Evolutionary conservation across 768 basidiomycete genomes (phyloP).

Genomic region (Cystoderma amianthinum): DNA sequence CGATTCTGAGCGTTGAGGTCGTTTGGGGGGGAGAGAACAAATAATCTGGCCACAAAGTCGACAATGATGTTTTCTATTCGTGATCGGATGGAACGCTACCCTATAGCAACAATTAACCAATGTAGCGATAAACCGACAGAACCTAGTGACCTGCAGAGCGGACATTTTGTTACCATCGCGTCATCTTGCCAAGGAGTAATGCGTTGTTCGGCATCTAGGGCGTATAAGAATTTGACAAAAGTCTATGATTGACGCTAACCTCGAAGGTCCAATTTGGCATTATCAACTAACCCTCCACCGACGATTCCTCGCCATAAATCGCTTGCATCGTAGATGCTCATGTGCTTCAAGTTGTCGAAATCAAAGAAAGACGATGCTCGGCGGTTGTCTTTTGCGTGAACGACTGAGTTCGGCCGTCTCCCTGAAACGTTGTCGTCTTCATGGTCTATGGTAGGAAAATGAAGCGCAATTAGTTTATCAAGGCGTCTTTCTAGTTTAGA

Average conservation of each 20-base stretch:
- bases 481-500: constrained; percentile 81
- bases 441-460: constrained; percentile 33
- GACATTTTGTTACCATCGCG: constrained; percentile 66
- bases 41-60: constrained; percentile 89
- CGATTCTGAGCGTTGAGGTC: constrained; percentile 52
- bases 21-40: constrained; percentile 80
- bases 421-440: constrained; percentile 7
- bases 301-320: constrained; percentile 65
- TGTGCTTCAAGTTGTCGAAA: constrained; percentile 53
- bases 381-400: constrained; percentile 18
- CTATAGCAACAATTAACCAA: constrained; percentile 17
- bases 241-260: constrained; percentile 31
- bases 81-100: constrained; percentile 78
- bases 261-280: constrained; percentile 58
- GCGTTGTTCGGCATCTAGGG: constrained; percentile 71
- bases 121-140: not conserved
- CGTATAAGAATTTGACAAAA: constrained; percentile 2
- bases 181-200: constrained; percentile 97
- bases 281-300: constrained; percentile 29
- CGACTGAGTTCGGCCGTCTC: constrained; percentile 10
- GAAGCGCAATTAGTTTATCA: constrained; percentile 77
- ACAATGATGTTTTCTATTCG: constrained; percentile 95
- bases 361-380: constrained; percentile 73
- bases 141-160: constrained; percentile 67
- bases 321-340: constrained; percentile 46